These are phyloP conservation scores for Pythium phragmiticola DNA, from an alignment of 352 stramenopile genomes.

Conservation along the genomic window DNA sequence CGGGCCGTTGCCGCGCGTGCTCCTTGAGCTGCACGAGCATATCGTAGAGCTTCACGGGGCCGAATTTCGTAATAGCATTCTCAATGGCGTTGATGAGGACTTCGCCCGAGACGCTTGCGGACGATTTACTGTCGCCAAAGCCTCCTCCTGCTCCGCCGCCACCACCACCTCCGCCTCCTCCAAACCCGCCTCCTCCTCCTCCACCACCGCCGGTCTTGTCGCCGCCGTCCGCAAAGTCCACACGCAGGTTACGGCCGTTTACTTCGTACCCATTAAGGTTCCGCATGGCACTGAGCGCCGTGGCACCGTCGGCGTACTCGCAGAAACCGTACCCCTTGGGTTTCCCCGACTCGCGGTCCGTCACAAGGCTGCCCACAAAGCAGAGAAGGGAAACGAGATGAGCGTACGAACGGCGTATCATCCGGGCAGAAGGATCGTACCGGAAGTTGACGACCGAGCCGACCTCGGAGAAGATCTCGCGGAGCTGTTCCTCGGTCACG, in stretches of 20 bases:
- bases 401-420: background rate
- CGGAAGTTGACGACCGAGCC: slow-evolving; percentile 84
- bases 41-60: slow-evolving; percentile 80
- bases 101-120: slow-evolving; percentile 60
- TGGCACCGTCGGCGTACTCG: slow-evolving; percentile 84
- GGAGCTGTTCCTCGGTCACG: slow-evolving; percentile 85
- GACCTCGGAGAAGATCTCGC: slow-evolving; percentile 85
- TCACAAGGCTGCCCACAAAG: slow-evolving; percentile 55
- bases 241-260: slow-evolving; percentile 79
- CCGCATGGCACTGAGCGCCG: slow-evolving; percentile 78
- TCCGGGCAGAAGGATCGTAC: slow-evolving; percentile 22
- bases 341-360: slow-evolving; percentile 80
- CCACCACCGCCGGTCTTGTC: slow-evolving; percentile 42
- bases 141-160: slow-evolving; percentile 22
- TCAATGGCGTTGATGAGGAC: slow-evolving; percentile 82
- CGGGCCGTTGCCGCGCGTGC: slow-evolving; percentile 69
- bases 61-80: slow-evolving; percentile 59
- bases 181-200: slow-evolving; percentile 20
- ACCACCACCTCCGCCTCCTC: slow-evolving; percentile 18
- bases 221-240: slow-evolving; percentile 81
- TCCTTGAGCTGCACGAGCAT: slow-evolving; percentile 82
- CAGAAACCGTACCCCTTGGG: slow-evolving; percentile 87
- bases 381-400: background rate
- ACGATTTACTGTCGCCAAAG: slow-evolving; percentile 29
- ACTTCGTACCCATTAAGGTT: slow-evolving; percentile 87